Evolutionary conservation across 805 yeast species (phyloP), one percentile per base, ranked within the genome.

Genomic region (Candida pseudofarinosa): DNA sequence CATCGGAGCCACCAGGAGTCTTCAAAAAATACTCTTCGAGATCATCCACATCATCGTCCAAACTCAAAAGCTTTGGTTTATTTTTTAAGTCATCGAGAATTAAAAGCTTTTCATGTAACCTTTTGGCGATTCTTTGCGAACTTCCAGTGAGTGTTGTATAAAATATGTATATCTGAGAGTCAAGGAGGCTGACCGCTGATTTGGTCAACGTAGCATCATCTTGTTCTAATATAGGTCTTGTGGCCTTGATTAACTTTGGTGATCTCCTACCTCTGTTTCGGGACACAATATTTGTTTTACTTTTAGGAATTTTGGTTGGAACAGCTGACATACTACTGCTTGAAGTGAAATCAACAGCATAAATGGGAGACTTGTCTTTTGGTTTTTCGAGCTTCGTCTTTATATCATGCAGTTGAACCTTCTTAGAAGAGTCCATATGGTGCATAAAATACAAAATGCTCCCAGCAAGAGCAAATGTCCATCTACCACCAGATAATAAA

Each of bases 81-180:
- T 62, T 55, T 16, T 46, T 44, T 23, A 66, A 43, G n/a, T 45
- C 52, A 0, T 60, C 56, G 13, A 58, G 34, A 4, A 53, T 47
- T 2, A 46, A 40, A 10, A 83, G 58, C 28, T 61, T 62, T 1
- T 70, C 69, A 26, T 62, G 54, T 14, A 88, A 63, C 13, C 62
- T 56, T 14, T 67, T 67, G 1, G 96, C 96, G 20, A 81, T 76
- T 49, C 85, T 70, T 52, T 82, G 81, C 0, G 95, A 77, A 0
- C 95, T 70, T 8, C 97, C 97, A 3, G 96, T 90, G 45, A 89
- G 67, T 0, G 96, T 84, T 6, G 97, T 83, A 62, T 85, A 89
- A 53, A 89, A 86, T 3, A 89, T 76, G 45, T 76, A 72, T 32
- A 84, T 67, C 42, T 81, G 81, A 0, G 88, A 76, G 20, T 76